These are phyloP conservation scores for Salvia splendens DNA, from an alignment of 257 asterid genomes.

Conservation along the genomic window DNA sequence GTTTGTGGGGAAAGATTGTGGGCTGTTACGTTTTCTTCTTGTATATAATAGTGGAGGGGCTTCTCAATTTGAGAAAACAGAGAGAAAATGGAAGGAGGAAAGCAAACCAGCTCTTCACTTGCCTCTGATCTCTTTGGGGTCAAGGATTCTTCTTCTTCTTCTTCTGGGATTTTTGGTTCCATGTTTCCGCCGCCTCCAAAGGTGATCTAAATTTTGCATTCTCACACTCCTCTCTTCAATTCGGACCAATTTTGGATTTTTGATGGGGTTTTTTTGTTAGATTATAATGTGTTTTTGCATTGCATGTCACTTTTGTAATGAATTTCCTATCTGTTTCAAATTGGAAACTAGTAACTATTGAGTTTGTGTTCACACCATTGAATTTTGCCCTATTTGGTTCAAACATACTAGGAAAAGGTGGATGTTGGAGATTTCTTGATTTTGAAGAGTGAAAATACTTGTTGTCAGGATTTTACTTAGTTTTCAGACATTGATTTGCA, in stretches of 20 bases:
- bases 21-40: constrained; percentile 54
- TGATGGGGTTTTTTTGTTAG: constrained; percentile 13
- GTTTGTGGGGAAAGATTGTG: constrained; percentile 42
- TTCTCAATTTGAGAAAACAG: constrained; percentile 21
- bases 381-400: constrained; percentile 19
- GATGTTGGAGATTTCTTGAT: constrained; percentile 10
- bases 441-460: too few relatives aligned
- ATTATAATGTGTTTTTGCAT: constrained; percentile 28
- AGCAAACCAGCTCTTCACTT: constrained; percentile 67
- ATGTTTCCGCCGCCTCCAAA: constrained; percentile 65
- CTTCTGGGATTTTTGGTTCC: constrained; percentile 63
- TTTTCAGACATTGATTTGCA: too few relatives aligned
- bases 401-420: neutral
- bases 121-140: constrained; percentile 91
- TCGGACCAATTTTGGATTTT: neutral
- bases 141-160: constrained; percentile 48
- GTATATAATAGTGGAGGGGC: constrained; percentile 40
- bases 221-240: neutral
- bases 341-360: constrained; percentile 1
- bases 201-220: constrained; percentile 39
- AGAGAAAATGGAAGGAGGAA: constrained; percentile 62
- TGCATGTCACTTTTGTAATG: constrained; percentile 14
- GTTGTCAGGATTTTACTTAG: too few relatives aligned
- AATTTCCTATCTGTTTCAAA: neutral
- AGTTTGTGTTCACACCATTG: neutral